phyloP scores from a whole-genome alignment of 768 basidiomycete genomes.

The Fomitopsis serialis region DNA sequence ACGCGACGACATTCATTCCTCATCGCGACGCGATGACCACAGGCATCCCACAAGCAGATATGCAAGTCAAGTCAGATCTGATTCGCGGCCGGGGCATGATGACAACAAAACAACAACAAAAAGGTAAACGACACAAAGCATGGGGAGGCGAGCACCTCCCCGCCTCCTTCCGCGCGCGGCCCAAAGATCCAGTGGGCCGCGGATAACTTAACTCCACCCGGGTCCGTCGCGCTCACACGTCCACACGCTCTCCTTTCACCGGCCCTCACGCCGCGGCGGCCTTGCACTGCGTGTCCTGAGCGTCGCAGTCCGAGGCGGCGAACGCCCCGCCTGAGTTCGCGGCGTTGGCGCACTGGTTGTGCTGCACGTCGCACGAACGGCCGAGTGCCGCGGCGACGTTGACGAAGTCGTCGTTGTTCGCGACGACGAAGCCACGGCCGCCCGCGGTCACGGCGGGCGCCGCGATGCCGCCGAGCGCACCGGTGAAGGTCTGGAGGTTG shows the following conservation, averaged over 20 bases:
- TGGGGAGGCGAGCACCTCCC: not conserved
- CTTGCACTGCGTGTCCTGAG: slow-evolving; percentile 39
- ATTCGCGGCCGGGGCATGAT: not conserved
- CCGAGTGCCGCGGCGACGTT: slow-evolving; percentile 37
- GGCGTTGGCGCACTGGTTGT: slow-evolving; percentile 54
- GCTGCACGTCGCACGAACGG: slow-evolving; percentile 52
- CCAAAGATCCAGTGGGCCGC: not conserved
- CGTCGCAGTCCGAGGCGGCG: slow-evolving; percentile 41
- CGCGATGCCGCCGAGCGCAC: slow-evolving; percentile 36
- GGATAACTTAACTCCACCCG: not conserved
- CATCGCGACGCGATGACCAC: not conserved
- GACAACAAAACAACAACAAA: not conserved
- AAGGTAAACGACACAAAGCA: not conserved
- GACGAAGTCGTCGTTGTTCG: slow-evolving; percentile 35
- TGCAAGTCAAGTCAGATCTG: not conserved
- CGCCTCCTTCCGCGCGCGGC: not conserved
- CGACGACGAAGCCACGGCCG: slow-evolving; percentile 44
- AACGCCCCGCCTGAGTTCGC: slow-evolving; percentile 46
- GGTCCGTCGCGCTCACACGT: not conserved
- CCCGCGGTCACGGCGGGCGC: slow-evolving; percentile 40
- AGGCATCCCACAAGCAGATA: not conserved
- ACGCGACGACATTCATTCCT: too few species aligned
- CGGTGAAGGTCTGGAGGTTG: slow-evolving; percentile 48
- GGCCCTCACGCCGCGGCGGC: slow-evolving; percentile 12
- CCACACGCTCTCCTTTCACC: not conserved